Evolutionary conservation across 345 rosid species (phyloP), one percentile per base, ranked within the genome.

Genomic region (Eucalyptus regnans): DNA sequence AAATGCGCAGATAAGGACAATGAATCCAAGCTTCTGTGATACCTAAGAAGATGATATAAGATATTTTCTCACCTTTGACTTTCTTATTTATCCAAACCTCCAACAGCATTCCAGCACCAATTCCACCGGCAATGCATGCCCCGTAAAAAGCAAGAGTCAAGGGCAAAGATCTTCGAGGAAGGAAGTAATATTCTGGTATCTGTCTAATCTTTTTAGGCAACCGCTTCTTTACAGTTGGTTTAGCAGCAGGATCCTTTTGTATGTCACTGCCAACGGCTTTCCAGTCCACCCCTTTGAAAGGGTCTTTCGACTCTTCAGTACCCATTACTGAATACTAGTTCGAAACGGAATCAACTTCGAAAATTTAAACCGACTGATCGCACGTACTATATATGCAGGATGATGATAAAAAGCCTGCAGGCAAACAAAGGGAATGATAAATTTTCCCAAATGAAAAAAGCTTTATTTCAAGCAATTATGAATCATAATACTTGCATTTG

Each of bases 251-350:
- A 81, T 95, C 93, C 90, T 94, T 96, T 93, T 95, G 97, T 92
- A 91, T 88, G 90, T 95, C 96, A 86, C 91, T 90, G 12, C 96
- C 98, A 85, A 93, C 89, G 12, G 92, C 96, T 87, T 93, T 95
- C 99, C 99, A 96, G 71, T 96, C 99, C 58, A 95, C 97, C 86
- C 97, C 98, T 89, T 94, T 94, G 91, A 97, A 94, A n/a, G 99
- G 98, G 86, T 96, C 98, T 89, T 94, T 96, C 4, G 94, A 89
- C 56, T 89, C 98, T 90, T 92, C 97, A 89, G 91, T 93, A 50
- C 92, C 97, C 98, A 97, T 96, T 50, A 22, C 50, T 71, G 49
- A 80, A 48, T 84, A 8, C 93, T 92, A 94, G 92, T 91, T 76
- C 7, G 2, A 13, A 76, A 76, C 1, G 15, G 27, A 76, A 20